Percentiles rank a stretch among this genome's conserved stretches.
Evolutionary conservation across 2,329 filamentous ascomycete species (phyloP).

Genomic region (Torrubiella hemipterigena): DNA sequence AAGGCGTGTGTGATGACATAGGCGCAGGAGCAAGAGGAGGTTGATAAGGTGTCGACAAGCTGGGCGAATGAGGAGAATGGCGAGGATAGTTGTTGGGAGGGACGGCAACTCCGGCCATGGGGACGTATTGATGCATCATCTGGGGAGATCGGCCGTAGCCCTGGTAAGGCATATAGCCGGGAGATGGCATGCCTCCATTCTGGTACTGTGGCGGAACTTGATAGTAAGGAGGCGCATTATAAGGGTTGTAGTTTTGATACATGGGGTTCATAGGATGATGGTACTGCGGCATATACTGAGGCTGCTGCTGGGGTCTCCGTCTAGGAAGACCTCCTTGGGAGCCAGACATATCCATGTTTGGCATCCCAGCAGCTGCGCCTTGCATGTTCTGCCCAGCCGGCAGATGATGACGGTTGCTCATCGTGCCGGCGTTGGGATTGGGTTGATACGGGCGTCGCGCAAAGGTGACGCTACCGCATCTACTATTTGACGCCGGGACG

Average conservation of each 20-base stretch:
- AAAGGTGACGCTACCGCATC: slow-evolving; percentile 6
- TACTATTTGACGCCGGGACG: too few species aligned
- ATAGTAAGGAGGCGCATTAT: slow-evolving; percentile 32
- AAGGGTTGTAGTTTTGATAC: slow-evolving; percentile 40
- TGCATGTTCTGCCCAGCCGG: slow-evolving; percentile 60
- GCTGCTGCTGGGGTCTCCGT: slow-evolving; percentile 19
- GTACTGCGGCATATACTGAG: slow-evolving; percentile 17
- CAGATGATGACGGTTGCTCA: slow-evolving; percentile 68
- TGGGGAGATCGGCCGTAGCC: slow-evolving; percentile 37
- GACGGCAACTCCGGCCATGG: slow-evolving; percentile 34
- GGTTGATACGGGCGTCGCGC: slow-evolving; percentile 8
- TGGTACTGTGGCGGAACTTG: slow-evolving; percentile 51
- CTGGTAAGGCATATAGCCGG: slow-evolving; percentile 36
- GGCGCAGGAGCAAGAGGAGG: slow-evolving; percentile 32
- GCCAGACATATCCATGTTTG: slow-evolving; percentile 21
- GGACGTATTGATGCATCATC: slow-evolving; percentile 41
- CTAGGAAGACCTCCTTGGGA: slow-evolving; percentile 23
- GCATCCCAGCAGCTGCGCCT: slow-evolving; percentile 23
- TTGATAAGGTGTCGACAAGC: slow-evolving; percentile 44
- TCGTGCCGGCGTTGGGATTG: slow-evolving; percentile 56
- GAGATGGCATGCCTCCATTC: slow-evolving; percentile 31
- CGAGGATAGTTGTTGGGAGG: slow-evolving; percentile 35
- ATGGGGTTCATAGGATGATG: slow-evolving; percentile 33
- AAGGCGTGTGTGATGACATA: slow-evolving; percentile 36
- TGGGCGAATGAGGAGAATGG: slow-evolving; percentile 38